A percentile compares a stretch with the other conserved stretches of the same genome.
phyloP scores from a whole-genome alignment of 805 yeast genomes.

The Candida tammaniensis region DNA sequence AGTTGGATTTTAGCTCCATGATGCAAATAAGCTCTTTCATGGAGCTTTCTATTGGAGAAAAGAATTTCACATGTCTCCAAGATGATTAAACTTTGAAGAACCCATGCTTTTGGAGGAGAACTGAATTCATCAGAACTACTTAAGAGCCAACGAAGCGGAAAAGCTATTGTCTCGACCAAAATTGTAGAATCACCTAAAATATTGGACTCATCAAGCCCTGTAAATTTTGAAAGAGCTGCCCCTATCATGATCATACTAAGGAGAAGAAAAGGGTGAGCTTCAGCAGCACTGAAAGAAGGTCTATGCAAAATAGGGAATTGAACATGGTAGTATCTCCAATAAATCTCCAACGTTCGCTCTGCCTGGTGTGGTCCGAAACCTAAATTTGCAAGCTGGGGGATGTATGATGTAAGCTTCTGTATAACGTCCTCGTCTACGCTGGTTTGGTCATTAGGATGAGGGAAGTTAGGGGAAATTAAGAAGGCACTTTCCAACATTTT shows the following conservation, averaged over 20 bases:
- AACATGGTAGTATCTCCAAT: slow-evolving; percentile 55
- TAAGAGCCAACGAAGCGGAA: slow-evolving; percentile 61
- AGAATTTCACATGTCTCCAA: slow-evolving; percentile 74
- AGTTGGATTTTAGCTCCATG: slow-evolving; percentile 57
- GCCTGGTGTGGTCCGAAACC: too few species aligned
- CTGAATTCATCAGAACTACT: slow-evolving; percentile 63
- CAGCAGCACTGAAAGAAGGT: slow-evolving; percentile 50
- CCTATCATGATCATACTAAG: slow-evolving; percentile 56
- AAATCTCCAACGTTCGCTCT: slow-evolving; percentile 23
- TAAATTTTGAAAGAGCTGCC: slow-evolving; percentile 27
- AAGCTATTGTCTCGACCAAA: slow-evolving; percentile 47
- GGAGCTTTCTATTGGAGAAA: slow-evolving; percentile 58
- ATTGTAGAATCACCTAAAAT: too few species aligned
- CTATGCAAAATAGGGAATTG: slow-evolving; percentile 55
- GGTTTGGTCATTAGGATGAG: slow-evolving; percentile 10
- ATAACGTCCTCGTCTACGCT: slow-evolving; percentile 7
- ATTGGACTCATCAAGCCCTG: slow-evolving; percentile 20
- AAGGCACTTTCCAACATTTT: too few species aligned
- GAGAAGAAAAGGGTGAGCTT: slow-evolving; percentile 46
- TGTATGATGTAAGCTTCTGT: slow-evolving; percentile 7
- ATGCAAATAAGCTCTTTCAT: slow-evolving; percentile 77
- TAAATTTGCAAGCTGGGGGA: too few species aligned
- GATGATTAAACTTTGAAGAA: slow-evolving; percentile 64
- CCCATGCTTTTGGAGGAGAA: slow-evolving; percentile 70
- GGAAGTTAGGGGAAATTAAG: too few species aligned